phyloP scores from a whole-genome alignment of 345 rosid species.

The Eucalyptus tenuipes region DNA sequence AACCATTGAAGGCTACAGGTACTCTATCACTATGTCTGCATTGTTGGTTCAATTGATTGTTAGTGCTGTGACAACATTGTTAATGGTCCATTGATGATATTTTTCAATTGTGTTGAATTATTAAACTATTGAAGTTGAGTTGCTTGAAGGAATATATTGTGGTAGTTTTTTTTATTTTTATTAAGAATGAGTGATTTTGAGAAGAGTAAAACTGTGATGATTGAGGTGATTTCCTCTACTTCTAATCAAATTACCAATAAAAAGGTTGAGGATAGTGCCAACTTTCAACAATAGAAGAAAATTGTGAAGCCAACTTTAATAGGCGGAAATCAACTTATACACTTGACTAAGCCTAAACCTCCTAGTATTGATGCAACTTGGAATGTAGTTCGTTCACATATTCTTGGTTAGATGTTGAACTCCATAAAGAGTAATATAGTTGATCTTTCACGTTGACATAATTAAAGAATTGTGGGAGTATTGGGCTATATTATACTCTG shows the following conservation, averaged over 20 bases:
- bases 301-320: neutral
- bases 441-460: neutral
- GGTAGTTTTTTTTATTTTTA: neutral
- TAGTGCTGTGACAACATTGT: neutral
- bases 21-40: rapidly evolving
- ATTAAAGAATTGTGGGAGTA: neutral
- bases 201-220: neutral
- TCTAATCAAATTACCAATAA: neutral
- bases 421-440: neutral
- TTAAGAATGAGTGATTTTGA: neutral
- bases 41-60: neutral
- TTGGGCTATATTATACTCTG: neutral
- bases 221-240: neutral
- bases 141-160: neutral
- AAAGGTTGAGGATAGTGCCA: neutral
- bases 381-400: neutral
- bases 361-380: neutral
- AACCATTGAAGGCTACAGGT: rapidly evolving
- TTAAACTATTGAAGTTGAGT: neutral
- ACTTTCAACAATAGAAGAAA: neutral
- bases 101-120: too few relatives aligned
- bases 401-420: neutral
- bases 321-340: neutral
- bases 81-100: neutral
- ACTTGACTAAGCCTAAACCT: neutral